Evolutionary conservation across 345 rosid species (phyloP).

Genomic region (Hypericum androsaemum): DNA sequence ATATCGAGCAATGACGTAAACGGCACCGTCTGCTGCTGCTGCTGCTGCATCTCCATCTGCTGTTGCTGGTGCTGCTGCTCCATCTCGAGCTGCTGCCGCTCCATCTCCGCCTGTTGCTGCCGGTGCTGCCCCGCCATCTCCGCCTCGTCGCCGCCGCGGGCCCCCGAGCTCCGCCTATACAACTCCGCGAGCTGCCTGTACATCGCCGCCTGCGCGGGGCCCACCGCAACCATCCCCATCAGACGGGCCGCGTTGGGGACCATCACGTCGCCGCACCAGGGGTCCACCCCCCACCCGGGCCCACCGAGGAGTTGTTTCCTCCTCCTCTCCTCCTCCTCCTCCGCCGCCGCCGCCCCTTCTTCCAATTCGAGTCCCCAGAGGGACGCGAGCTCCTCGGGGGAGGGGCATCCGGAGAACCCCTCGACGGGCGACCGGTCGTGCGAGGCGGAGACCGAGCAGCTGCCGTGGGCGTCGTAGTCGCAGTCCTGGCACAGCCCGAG

Average conservation of each 20-base stretch:
- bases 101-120: slow-evolving; percentile 29
- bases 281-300: too few species aligned
- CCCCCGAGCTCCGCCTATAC: slow-evolving; percentile 30
- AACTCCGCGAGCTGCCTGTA: slow-evolving; percentile 56
- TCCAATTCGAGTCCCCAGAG: slow-evolving; percentile 48
- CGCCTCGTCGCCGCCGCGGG: slow-evolving; percentile 12
- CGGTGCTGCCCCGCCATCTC: slow-evolving; percentile 26
- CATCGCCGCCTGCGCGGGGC: slow-evolving; percentile 30
- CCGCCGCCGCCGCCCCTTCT: slow-evolving; percentile 13
- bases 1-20: slow-evolving; percentile 25
- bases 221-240: too few species aligned
- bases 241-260: too few species aligned
- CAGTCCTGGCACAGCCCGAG: slow-evolving; percentile 56
- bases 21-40: slow-evolving; percentile 13
- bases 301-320: too few species aligned
- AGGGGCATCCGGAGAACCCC: slow-evolving; percentile 64
- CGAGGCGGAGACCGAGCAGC: slow-evolving; percentile 52
- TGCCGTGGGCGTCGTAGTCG: slow-evolving; percentile 62
- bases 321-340: slow-evolving; percentile 22
- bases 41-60: slow-evolving; percentile 2
- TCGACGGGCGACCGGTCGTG: slow-evolving; percentile 52
- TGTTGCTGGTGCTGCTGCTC: background rate
- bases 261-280: too few species aligned
- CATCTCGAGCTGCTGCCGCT: slow-evolving; percentile 14
- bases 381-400: slow-evolving; percentile 47